Percentiles rank a stretch among this genome's conserved stretches.
Evolutionary conservation across 768 basidiomycete species (phyloP).

Genomic region (Leccinum aurantiacum): DNA sequence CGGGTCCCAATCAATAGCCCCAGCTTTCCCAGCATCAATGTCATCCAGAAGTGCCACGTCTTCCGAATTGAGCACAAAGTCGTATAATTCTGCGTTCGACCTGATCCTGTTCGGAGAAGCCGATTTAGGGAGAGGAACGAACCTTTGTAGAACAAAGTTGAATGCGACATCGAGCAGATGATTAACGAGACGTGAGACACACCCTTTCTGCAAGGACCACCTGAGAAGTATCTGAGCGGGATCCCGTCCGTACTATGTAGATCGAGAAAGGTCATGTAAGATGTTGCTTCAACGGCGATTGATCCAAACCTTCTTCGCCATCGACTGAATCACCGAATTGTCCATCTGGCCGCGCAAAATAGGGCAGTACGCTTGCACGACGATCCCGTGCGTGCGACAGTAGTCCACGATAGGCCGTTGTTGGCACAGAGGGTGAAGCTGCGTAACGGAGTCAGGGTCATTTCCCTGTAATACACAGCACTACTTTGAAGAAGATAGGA

Average conservation of each 20-base stretch:
- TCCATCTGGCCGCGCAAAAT: constrained; percentile 60
- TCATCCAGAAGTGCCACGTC: constrained; percentile 67
- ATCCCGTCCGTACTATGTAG: constrained; percentile 52
- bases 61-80: constrained; percentile 64
- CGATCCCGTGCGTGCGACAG: constrained; percentile 58
- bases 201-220: constrained; percentile 89
- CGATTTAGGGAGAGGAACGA: constrained; percentile 82
- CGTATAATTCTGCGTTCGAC: constrained; percentile 72
- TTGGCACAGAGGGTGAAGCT: constrained; percentile 84
- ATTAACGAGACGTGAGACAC: constrained; percentile 24
- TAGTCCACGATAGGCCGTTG: constrained; percentile 77
- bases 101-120: constrained; percentile 65
- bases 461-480: background rate
- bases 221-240: constrained; percentile 82
- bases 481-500: background rate
- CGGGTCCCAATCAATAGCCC: constrained; percentile 85
- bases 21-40: constrained; percentile 71
- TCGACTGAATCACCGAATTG: constrained; percentile 48
- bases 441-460: background rate
- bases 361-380: constrained; percentile 76
- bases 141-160: constrained; percentile 42
- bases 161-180: background rate
- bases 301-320: constrained; percentile 58
- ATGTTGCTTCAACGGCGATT: background rate
- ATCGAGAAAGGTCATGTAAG: background rate